A percentile compares a stretch with the other conserved stretches of the same genome.
Evolutionary conservation across 768 basidiomycete species (phyloP).

Genomic region (Terana coerulea): DNA sequence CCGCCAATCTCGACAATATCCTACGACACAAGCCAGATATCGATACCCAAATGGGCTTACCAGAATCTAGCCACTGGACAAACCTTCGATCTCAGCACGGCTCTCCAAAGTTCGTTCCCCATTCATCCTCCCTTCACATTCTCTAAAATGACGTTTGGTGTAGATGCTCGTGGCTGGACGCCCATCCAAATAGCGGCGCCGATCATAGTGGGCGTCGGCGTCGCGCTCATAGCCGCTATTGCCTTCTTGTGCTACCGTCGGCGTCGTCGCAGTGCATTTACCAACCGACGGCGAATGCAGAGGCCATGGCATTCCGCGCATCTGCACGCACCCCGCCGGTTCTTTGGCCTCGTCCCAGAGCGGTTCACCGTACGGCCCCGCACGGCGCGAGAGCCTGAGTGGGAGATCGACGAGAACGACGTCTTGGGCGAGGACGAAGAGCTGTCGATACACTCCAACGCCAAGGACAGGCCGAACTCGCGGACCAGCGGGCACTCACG

Average conservation of each 20-base stretch:
- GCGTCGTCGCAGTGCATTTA: not conserved
- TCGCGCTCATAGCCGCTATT: conserved; percentile 21
- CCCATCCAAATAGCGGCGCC: conserved; percentile 32
- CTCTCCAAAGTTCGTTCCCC: conserved; percentile 4
- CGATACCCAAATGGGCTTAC: conserved; percentile 15
- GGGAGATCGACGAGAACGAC: conserved; percentile 18
- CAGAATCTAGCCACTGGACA: conserved; percentile 2
- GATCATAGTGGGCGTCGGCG: conserved; percentile 29
- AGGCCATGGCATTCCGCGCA: conserved; percentile 8
- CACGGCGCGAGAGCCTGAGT: conserved; percentile 7
- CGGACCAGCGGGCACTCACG: conserved; percentile 10
- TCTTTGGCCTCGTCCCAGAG: conserved; percentile 19
- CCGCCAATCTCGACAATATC: not conserved
- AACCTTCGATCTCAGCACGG: conserved; percentile 11
- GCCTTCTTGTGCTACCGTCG: conserved; percentile 25
- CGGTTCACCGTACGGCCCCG: conserved; percentile 3
- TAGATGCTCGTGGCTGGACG: conserved; percentile 13
- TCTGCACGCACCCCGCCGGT: conserved; percentile 13
- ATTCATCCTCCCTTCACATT: not conserved
- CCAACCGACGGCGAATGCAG: conserved; percentile 10
- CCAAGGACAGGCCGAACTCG: not conserved
- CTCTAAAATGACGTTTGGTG: not conserved
- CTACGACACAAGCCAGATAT: conserved; percentile 1
- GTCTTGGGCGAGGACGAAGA: not conserved
- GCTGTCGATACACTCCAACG: not conserved